Base-by-base conservation (phyloP, 2,329 filamentous ascomycete genomes). In the Hypocreales sp. region DNA sequence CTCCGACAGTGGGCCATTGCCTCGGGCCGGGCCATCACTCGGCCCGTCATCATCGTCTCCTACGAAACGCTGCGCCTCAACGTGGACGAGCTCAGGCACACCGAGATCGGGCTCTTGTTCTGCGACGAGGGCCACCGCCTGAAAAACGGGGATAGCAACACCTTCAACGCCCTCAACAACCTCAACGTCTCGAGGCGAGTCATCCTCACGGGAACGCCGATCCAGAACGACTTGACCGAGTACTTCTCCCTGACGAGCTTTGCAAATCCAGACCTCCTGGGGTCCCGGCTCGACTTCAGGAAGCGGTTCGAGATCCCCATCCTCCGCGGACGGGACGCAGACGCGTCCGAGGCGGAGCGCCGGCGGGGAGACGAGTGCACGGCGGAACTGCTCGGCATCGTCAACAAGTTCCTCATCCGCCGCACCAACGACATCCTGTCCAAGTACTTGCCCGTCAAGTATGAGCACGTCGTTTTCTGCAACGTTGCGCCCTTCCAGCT, bases 401-500 rank as follows among this genome's bases (percentile, higher is more conserved):
- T 98, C 46, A 98, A 95, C 58, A 94, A 92, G 45, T 98, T 98
- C 56, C 92, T 98, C 48, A 98, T 98, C 42, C 79, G 90, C 33
- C 76, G 90, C 31, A 94, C 87, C 4, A 98, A 98, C 64, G 90
- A 98, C 46, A 92, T 98, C 35, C 58, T 98, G 15, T 94, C 87
- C 27, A 98, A 98, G 51, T 98, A 98, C 47, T 58, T 98, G 32
- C 90, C 90, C 0, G 76, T 95, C 59, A 98, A 98, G 59, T 98
- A 98, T 53, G 90, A 98, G 53, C 90, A 98, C 48, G 90, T 98
- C 17, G 90, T 98, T 1, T 98, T 98, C 56, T 98, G 90, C 64
- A 87, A 87, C 41, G 66, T 93, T 24, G 79, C 90, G 11, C 80
- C 81, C 0, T 95, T 98, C 56, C 90, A 98, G 51, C 67, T 84